Base-by-base conservation (phyloP, 495 filamentous ascomycete species). In the Niebla homalea region DNA sequence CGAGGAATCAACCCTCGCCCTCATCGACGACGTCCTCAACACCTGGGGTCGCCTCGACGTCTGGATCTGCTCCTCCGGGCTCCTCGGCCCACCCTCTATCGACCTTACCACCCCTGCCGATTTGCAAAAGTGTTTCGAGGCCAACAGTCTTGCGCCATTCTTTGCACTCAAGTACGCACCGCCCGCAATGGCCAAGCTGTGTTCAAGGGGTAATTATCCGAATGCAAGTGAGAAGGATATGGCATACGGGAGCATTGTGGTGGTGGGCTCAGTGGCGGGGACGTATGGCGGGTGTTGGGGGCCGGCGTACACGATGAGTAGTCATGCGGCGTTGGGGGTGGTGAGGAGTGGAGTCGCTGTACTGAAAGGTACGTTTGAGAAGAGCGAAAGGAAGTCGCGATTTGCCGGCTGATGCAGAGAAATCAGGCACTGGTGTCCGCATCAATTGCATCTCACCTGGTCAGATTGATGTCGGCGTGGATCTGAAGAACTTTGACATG, bases 131-230 rank as follows among this genome's bases (percentile, higher is more conserved):
- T 71, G 70, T 54, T 75, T 80, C 60, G 73, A 77, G 53, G 73
- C 73, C 1, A 78, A 79, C 56, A 67, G 66, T 39, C 66, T 79
- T 53, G 76, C 76, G 11, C 74, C 78, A 2, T 79, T 81, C 60
- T 81, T 76, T 60, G 77, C 77, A 5, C 62, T 80, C 45, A 80
- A 79, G 55, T 77, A 80, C 57, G 75, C 76, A 0, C 77, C 77
- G 4, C 69, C 76, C 8, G 78, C 78, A 3, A 81, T 81, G 78
- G 70, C 56, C 19, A 81, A 81, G 60, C 47, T 66, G 46, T 72
- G 69, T 1, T 58, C 62, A 16, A 72, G 70, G 48, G 63, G 69
- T 36, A 66, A 65, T 20, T 81, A 81, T 57, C 70, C 76, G 0
- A 81, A 80, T 59, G 78, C 78, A 5, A 75, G 71, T 18, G 70